Evolutionary conservation across 805 yeast genomes (phyloP).

Genomic region (Yarrowia alimentaria): DNA sequence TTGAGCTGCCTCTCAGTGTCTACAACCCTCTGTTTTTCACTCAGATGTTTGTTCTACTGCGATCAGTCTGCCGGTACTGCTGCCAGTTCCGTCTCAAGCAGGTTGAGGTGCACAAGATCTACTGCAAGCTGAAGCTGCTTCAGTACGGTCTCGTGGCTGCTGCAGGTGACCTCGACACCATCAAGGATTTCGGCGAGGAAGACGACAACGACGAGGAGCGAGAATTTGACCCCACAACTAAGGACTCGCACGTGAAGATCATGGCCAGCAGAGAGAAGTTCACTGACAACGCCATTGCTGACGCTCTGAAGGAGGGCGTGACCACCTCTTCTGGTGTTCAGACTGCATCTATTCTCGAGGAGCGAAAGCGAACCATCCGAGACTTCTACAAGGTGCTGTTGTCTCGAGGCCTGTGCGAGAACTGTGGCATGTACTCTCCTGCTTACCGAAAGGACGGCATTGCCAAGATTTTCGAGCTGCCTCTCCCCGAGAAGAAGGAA

Average conservation of each 20-base stretch:
- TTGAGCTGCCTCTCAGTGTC: constrained; percentile 92
- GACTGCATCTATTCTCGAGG: constrained; percentile 84
- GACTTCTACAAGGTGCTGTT: constrained; percentile 73
- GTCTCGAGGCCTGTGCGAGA: constrained; percentile 84
- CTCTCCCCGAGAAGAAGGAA: constrained; percentile 76
- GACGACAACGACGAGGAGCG: constrained; percentile 46
- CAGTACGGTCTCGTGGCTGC: constrained; percentile 89
- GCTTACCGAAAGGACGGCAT: constrained; percentile 92
- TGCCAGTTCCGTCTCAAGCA: constrained; percentile 73
- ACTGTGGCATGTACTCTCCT: constrained; percentile 95
- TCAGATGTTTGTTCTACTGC: constrained; percentile 79
- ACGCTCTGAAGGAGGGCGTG: constrained; percentile 74
- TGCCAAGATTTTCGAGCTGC: constrained; percentile 85
- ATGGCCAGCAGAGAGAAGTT: constrained; percentile 61
- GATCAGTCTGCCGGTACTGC: constrained; percentile 87
- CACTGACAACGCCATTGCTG: constrained; percentile 67
- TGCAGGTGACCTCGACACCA: constrained; percentile 67
- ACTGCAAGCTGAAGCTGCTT: constrained; percentile 73
- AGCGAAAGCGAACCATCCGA: constrained; percentile 62
- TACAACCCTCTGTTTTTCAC: constrained; percentile 93
- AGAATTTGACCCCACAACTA: too few species aligned
- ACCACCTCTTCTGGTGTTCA: constrained; percentile 63
- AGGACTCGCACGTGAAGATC: too few species aligned
- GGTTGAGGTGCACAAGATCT: constrained; percentile 68
- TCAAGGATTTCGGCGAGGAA: constrained; percentile 51